Evolutionary conservation across 1,139 yeast genomes (phyloP).

Genomic region (Saccharomyces hybrid): DNA sequence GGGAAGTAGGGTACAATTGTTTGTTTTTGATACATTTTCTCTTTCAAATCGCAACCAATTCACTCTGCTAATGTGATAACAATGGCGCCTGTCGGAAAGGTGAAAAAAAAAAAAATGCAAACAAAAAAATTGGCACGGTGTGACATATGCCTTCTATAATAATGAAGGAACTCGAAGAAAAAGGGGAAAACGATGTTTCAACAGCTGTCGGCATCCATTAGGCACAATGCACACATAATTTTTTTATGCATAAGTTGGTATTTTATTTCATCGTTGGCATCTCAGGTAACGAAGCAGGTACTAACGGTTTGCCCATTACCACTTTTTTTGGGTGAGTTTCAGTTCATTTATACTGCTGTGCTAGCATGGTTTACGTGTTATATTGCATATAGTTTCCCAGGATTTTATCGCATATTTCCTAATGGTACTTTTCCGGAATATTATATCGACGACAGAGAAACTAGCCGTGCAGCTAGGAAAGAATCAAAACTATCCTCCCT

Average conservation of each 20-base stretch:
- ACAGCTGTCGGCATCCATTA: constrained; percentile 3
- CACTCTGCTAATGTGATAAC: not conserved
- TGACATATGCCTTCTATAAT: not conserved
- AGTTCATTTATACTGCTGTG: constrained; percentile 61
- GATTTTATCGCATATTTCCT: constrained; percentile 38
- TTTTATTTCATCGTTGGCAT: constrained; percentile 67
- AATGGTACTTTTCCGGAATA: constrained; percentile 48
- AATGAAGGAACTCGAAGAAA: not conserved
- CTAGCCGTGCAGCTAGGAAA: constrained; percentile 12
- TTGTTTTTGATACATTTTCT: not conserved
- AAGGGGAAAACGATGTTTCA: not conserved
- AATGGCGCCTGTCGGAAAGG: not conserved
- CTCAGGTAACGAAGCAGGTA: constrained; percentile 74
- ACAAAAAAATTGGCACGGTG: not conserved
- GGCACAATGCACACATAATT: constrained; percentile 32
- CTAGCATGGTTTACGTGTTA: constrained; percentile 30
- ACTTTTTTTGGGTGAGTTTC: constrained; percentile 78
- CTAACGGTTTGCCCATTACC: constrained; percentile 69
- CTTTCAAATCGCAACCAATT: no score
- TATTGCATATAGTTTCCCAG: constrained; percentile 19
- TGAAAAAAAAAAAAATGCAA: not conserved
- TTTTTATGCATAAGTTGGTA: constrained; percentile 73
- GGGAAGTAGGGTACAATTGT: not conserved
- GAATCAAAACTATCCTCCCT: constrained; percentile 5
- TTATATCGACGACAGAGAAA: constrained; percentile 8